phyloP scores from a whole-genome alignment of 495 filamentous ascomycete species.

The Parmelia sp. region DNA sequence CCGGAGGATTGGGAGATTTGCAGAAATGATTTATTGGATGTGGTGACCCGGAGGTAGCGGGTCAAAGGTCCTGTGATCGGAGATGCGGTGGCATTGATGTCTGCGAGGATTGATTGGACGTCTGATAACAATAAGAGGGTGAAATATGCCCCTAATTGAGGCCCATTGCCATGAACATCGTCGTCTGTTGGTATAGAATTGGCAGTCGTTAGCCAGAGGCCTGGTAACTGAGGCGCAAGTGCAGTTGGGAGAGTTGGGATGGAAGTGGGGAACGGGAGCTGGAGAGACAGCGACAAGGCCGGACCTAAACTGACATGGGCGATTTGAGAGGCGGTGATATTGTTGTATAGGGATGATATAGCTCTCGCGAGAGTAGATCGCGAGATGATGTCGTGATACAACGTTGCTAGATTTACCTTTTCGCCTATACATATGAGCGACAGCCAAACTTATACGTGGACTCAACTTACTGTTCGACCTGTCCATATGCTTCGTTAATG shows the following conservation, averaged over 20 bases:
- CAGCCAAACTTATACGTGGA: background rate
- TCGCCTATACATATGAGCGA: slow-evolving; percentile 16
- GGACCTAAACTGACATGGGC: slow-evolving; percentile 60
- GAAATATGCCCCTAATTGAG: slow-evolving; percentile 69
- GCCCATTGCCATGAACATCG: slow-evolving; percentile 52
- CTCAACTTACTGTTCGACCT: slow-evolving; percentile 59
- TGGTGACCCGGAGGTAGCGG: slow-evolving; percentile 76
- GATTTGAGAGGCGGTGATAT: slow-evolving; percentile 76
- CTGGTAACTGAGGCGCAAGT: slow-evolving; percentile 55
- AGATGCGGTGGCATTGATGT: slow-evolving; percentile 71
- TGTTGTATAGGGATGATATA: slow-evolving; percentile 71
- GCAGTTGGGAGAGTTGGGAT: slow-evolving; percentile 64
- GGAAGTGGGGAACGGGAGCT: slow-evolving; percentile 76
- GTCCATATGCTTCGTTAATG: slow-evolving; percentile 64
- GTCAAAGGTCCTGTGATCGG: slow-evolving; percentile 65
- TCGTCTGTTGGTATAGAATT: slow-evolving; percentile 63
- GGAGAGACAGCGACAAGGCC: slow-evolving; percentile 64
- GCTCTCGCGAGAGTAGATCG: slow-evolving; percentile 76
- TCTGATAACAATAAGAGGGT: slow-evolving; percentile 80
- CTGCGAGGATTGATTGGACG: slow-evolving; percentile 71
- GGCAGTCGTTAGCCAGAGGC: slow-evolving; percentile 79
- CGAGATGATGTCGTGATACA: slow-evolving; percentile 56
- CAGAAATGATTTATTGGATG: slow-evolving; percentile 76
- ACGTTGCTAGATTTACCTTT: slow-evolving; percentile 16
- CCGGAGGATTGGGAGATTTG: slow-evolving; percentile 68